These are phyloP conservation scores for Naganishia onofrii DNA, from an alignment of 768 basidiomycete genomes.

Conservation along the genomic window DNA sequence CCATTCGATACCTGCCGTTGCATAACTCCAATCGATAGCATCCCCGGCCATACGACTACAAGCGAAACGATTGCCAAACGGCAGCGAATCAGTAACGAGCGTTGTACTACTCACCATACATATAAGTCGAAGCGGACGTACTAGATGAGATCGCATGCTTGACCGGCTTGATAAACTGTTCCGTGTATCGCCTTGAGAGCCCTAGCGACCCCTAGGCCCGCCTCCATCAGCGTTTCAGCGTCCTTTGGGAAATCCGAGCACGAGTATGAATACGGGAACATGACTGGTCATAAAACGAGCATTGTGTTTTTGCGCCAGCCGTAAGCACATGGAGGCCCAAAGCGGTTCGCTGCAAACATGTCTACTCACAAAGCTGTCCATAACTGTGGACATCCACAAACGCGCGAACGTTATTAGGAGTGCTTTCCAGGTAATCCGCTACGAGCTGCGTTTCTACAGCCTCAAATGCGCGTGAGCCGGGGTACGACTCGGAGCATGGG, in stretches of 20 bases:
- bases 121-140: slow-evolving; percentile 31
- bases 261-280: slow-evolving; percentile 72
- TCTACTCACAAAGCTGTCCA: slow-evolving; percentile 74
- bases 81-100: slow-evolving; percentile 10
- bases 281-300: too few species aligned
- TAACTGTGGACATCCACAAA: slow-evolving; percentile 78
- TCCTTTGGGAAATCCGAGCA: slow-evolving; percentile 66
- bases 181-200: slow-evolving; percentile 62
- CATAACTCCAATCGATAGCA: slow-evolving; percentile 67
- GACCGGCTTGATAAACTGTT: slow-evolving; percentile 59
- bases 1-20: slow-evolving; percentile 61
- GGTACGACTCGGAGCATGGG: slow-evolving; percentile 73
- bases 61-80: slow-evolving; percentile 15
- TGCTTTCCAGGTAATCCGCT: slow-evolving; percentile 61
- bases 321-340: too few species aligned
- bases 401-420: slow-evolving; percentile 54
- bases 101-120: slow-evolving; percentile 33
- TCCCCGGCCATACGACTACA: slow-evolving; percentile 59
- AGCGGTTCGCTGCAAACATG: too few species aligned
- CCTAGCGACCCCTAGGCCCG: slow-evolving; percentile 64
- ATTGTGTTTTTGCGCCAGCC: too few species aligned
- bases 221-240: slow-evolving; percentile 73
- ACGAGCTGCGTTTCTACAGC: slow-evolving; percentile 73
- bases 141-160: slow-evolving; percentile 52
- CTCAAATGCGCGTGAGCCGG: slow-evolving; percentile 71